Evolutionary conservation across 2,329 filamentous ascomycete genomes (phyloP).

Genomic region (Colletotrichum brevisporum): DNA sequence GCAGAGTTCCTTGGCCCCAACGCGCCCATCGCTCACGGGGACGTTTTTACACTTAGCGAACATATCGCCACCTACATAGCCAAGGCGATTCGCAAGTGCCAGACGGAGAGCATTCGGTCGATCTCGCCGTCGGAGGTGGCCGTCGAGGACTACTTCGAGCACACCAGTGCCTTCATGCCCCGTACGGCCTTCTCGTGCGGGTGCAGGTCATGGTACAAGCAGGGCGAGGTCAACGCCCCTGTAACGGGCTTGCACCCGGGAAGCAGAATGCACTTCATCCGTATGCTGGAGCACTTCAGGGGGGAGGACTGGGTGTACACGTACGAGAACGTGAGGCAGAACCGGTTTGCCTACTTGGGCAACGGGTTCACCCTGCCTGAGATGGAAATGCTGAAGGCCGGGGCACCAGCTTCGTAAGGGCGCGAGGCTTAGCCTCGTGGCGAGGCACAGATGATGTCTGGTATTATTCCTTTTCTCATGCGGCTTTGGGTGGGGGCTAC

Average conservation of each 20-base stretch:
- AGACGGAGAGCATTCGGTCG: constrained; percentile 64
- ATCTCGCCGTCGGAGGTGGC: constrained; percentile 61
- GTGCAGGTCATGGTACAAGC: constrained; percentile 68
- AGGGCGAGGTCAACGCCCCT: constrained; percentile 56
- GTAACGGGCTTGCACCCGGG: constrained; percentile 67
- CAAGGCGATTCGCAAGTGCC: constrained; percentile 62
- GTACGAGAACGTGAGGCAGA: constrained; percentile 53
- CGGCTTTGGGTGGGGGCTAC: background rate
- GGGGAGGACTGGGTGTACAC: constrained; percentile 69
- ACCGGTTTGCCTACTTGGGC: constrained; percentile 66
- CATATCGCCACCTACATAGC: constrained; percentile 68
- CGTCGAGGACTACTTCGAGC: constrained; percentile 65
- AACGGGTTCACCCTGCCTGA: constrained; percentile 67
- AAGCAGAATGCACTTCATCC: constrained; percentile 66
- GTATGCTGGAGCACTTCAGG: constrained; percentile 65
- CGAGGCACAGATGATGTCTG: background rate
- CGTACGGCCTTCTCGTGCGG: constrained; percentile 64
- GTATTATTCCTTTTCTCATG: background rate
- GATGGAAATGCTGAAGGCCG: constrained; percentile 41
- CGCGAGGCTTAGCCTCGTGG: background rate
- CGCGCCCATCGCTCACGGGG: constrained; percentile 65
- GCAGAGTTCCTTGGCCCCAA: constrained; percentile 67
- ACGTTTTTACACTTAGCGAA: constrained; percentile 65
- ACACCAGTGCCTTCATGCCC: constrained; percentile 65
- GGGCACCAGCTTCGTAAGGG: constrained; percentile 13